phyloP scores from a whole-genome alignment of 2,329 filamentous ascomycete species.

The Immersiporthe knoxdaviesiana region DNA sequence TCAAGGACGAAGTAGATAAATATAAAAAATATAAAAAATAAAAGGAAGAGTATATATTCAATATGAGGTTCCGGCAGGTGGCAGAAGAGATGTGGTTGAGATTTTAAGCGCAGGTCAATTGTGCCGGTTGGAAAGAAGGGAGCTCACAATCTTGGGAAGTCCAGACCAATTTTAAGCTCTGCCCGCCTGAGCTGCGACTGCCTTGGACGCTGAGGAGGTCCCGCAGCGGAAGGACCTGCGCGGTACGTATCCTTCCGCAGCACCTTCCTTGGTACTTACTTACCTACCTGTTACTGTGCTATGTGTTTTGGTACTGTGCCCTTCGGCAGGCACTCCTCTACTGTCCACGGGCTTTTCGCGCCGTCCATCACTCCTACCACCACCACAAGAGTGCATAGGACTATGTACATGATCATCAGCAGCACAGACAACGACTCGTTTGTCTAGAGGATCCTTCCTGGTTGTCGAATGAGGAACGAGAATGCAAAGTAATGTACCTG shows the following conservation, averaged over 20 bases:
- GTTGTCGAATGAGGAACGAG: not conserved
- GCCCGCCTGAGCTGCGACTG: not conserved
- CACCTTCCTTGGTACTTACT: not conserved
- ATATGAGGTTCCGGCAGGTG: not conserved
- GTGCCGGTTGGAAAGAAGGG: not conserved
- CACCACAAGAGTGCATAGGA: no score
- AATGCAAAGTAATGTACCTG: not conserved
- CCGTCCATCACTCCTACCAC: not conserved
- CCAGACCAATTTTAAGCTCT: slow-evolving; percentile 10
- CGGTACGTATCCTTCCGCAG: slow-evolving; percentile 1
- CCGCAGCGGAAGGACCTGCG: not conserved
- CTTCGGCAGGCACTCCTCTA: not conserved
- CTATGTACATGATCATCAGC: not conserved
- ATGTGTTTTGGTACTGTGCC: not conserved
- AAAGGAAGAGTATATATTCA: no score
- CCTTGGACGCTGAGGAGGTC: not conserved
- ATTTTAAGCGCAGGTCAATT: not conserved
- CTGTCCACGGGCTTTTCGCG: not conserved
- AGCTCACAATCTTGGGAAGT: slow-evolving; percentile 3
- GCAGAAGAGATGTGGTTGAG: not conserved
- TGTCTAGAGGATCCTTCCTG: not conserved
- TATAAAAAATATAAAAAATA: no score
- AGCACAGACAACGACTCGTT: not conserved
- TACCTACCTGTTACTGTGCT: not conserved
- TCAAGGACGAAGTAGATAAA: not conserved